Percentiles rank a stretch among this genome's conserved stretches.
phyloP scores from a whole-genome alignment of 1,284 basidiomycete species.

The Flammula alnicola region DNA sequence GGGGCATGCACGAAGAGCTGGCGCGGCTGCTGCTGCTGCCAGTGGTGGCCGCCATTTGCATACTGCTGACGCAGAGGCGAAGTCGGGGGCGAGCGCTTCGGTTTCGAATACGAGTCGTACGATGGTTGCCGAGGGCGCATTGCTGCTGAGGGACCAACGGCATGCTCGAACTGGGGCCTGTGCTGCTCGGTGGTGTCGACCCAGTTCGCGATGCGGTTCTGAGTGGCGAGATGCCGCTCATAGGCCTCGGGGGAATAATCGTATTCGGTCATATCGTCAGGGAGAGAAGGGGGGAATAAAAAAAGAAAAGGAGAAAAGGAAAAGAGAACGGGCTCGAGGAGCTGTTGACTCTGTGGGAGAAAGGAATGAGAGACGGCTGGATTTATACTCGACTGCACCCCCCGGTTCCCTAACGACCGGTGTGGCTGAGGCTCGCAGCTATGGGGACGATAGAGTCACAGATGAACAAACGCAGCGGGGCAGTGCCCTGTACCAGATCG shows the following conservation, averaged over 20 bases:
- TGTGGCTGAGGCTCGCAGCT: conserved; percentile 7
- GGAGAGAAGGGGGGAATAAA: conserved; percentile 8
- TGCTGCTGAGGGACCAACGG: conserved; percentile 16
- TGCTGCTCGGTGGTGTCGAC: conserved; percentile 34
- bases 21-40: conserved; percentile 14
- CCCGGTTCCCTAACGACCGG: conserved; percentile 21
- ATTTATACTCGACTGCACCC: no score
- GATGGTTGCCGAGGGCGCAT: conserved; percentile 6
- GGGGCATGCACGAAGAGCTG: conserved; percentile 19
- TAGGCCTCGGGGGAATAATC: conserved; percentile 37
- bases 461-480: conserved; percentile 1
- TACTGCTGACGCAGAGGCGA: conserved; percentile 8
- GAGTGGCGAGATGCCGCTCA: conserved; percentile 34
- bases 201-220: conserved; percentile 34
- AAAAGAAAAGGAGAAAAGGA: neutral
- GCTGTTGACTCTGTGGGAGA: no score
- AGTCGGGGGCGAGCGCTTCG: conserved; percentile 15
- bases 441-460: conserved; percentile 5
- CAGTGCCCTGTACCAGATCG: conserved; percentile 6
- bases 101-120: conserved; percentile 10
- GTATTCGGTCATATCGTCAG: conserved; percentile 34
- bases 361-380: no score
- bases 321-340: conserved; percentile 6
- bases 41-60: conserved; percentile 3
- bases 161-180: conserved; percentile 27